phyloP scores from a whole-genome alignment of 257 asterid species.

The Ballota nigra region DNA sequence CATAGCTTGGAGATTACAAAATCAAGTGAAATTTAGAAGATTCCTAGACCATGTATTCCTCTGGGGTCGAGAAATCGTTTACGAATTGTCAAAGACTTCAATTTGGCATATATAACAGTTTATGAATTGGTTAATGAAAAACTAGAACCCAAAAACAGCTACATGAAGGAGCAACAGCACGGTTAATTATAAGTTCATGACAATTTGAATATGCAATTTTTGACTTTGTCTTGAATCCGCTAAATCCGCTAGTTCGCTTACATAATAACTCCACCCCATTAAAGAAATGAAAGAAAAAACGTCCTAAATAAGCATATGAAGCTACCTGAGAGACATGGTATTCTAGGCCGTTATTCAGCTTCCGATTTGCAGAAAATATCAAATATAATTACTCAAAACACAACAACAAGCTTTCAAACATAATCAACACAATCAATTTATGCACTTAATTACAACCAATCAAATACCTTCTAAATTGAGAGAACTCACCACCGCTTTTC shows the following conservation, averaged over 20 bases:
- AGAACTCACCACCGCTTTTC: too few relatives aligned
- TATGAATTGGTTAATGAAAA: background rate
- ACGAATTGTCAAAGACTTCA: background rate
- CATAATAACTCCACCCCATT: background rate
- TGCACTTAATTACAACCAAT: too few relatives aligned
- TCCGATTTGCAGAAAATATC: too few relatives aligned
- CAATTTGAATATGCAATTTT: background rate
- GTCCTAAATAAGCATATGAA: background rate
- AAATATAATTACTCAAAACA: too few relatives aligned
- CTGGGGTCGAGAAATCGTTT: background rate
- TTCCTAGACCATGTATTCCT: background rate
- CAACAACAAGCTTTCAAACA: too few relatives aligned
- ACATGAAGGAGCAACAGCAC: background rate
- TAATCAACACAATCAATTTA: too few relatives aligned
- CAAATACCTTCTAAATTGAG: too few relatives aligned
- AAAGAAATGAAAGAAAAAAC: background rate
- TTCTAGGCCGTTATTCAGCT: constrained; percentile 95
- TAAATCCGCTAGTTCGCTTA: background rate
- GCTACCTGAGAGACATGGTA: constrained; percentile 97
- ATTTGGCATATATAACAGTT: background rate
- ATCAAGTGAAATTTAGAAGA: background rate
- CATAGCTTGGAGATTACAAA: background rate
- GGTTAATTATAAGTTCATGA: background rate
- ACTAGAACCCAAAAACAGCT: background rate
- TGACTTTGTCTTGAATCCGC: background rate